A percentile compares a stretch with the other conserved stretches of the same genome.
phyloP scores from a whole-genome alignment of 2,329 filamentous ascomycete genomes.

The Sporothrix luriei region DNA sequence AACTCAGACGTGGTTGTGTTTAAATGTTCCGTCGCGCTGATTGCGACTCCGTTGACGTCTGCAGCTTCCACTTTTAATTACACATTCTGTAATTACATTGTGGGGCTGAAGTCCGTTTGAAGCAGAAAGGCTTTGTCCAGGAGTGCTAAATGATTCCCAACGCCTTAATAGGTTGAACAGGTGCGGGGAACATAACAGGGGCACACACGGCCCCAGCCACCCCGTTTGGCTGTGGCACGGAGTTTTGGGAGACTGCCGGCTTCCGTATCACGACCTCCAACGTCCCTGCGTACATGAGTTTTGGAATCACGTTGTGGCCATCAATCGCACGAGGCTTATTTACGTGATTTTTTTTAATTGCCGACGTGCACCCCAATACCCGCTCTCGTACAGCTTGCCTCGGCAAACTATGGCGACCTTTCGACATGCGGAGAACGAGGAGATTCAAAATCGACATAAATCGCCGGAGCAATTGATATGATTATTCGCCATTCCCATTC shows the following conservation, averaged over 20 bases:
- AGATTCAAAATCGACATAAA: background rate
- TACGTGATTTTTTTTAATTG: background rate
- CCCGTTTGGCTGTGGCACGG: background rate
- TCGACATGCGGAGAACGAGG: background rate
- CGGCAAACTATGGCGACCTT: background rate
- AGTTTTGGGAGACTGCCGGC: conserved; percentile 8
- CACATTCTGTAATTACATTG: conserved; percentile 23
- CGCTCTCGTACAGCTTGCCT: background rate
- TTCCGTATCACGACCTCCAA: conserved; percentile 8
- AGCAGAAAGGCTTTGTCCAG: background rate
- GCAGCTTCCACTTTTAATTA: conserved; percentile 4
- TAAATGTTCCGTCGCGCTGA: background rate
- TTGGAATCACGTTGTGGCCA: conserved; percentile 12
- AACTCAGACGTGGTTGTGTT: background rate
- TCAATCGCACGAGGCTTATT: background rate
- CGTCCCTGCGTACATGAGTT: background rate
- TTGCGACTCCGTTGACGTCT: background rate
- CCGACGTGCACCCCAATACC: background rate
- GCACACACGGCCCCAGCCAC: background rate
- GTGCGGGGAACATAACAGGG: too few relatives aligned
- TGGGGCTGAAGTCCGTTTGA: background rate
- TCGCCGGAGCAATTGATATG: too few relatives aligned
- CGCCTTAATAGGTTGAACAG: background rate
- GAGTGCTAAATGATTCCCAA: background rate
- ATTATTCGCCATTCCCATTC: too few relatives aligned